phyloP scores from a whole-genome alignment of 371 early-diverging fungal genomes.

The Syncephalis fuscata region DNA sequence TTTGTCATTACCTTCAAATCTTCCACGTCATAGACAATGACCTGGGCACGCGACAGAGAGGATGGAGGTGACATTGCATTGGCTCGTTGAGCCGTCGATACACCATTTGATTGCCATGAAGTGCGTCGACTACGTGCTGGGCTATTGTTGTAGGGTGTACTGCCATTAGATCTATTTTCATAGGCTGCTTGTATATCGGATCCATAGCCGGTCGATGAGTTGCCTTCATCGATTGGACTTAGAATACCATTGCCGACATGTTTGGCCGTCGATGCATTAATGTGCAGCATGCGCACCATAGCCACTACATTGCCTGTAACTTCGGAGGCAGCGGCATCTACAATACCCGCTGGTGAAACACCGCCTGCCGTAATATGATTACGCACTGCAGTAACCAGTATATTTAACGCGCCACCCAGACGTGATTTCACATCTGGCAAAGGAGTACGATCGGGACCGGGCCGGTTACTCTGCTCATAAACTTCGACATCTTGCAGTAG shows the following conservation, averaged over 20 bases:
- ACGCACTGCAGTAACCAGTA: slow-evolving; percentile 33
- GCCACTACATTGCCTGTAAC: slow-evolving; percentile 59
- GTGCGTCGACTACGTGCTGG: slow-evolving; percentile 9
- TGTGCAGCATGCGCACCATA: slow-evolving; percentile 22
- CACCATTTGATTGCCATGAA: not conserved
- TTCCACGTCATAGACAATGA: not conserved
- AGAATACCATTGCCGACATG: not conserved
- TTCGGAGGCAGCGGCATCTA: slow-evolving; percentile 65
- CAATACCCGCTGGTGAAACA: slow-evolving; percentile 37
- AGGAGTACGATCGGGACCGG: slow-evolving; percentile 3
- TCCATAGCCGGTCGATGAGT: not conserved
- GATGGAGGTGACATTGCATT: slow-evolving; percentile 5
- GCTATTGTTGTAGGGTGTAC: slow-evolving; percentile 7
- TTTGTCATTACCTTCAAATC: slow-evolving; percentile 3
- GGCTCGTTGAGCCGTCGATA: not conserved
- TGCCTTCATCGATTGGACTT: not conserved
- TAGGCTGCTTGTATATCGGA: not conserved
- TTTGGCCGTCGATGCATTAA: too few relatives aligned
- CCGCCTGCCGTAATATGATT: slow-evolving; percentile 59
- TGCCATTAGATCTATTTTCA: not conserved
- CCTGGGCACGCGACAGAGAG: slow-evolving; percentile 1
- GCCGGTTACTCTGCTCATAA: slow-evolving; percentile 22
- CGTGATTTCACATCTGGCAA: too few relatives aligned
- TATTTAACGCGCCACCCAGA: too few relatives aligned
- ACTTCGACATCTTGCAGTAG: slow-evolving; percentile 67